These are phyloP conservation scores for Diaporthe ampelina DNA, from an alignment of 2,329 filamentous ascomycete genomes.

Conservation along the genomic window DNA sequence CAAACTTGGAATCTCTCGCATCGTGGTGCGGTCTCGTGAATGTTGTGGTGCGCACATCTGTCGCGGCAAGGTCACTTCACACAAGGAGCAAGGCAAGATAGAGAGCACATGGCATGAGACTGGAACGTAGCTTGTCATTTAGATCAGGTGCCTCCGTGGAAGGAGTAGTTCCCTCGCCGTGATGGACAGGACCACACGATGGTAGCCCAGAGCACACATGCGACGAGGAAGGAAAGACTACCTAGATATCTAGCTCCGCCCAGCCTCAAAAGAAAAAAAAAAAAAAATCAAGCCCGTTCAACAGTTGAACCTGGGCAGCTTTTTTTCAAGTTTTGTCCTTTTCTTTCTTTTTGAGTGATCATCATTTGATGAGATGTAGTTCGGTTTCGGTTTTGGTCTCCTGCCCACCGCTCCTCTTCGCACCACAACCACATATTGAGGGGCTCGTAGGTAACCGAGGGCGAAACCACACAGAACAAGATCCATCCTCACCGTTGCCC, in stretches of 20 bases:
- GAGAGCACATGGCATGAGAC: neutral
- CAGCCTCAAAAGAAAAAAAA: neutral
- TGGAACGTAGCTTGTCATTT: constrained; percentile 24
- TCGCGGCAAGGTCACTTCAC: neutral
- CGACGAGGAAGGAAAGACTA: neutral
- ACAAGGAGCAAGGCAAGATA: neutral
- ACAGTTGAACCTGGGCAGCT: neutral
- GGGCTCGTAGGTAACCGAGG: constrained; percentile 15
- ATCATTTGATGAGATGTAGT: constrained; percentile 31
- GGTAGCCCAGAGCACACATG: neutral
- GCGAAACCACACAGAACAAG: constrained; percentile 23
- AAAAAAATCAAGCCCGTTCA: neutral
- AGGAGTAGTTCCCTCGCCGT: neutral
- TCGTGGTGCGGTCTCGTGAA: too few relatives aligned
- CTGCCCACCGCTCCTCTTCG: neutral
- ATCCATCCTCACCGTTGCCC: constrained; percentile 20
- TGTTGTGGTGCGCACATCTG: neutral
- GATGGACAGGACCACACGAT: neutral
- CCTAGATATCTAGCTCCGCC: neutral
- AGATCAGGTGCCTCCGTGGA: neutral
- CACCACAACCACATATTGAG: neutral
- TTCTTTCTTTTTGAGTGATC: neutral
- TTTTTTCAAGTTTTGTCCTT: neutral
- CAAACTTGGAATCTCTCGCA: neutral
- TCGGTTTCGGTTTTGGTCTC: neutral